These are phyloP conservation scores for Colletotrichum australisinense DNA, from an alignment of 2,329 filamentous ascomycete species.

Conservation along the genomic window DNA sequence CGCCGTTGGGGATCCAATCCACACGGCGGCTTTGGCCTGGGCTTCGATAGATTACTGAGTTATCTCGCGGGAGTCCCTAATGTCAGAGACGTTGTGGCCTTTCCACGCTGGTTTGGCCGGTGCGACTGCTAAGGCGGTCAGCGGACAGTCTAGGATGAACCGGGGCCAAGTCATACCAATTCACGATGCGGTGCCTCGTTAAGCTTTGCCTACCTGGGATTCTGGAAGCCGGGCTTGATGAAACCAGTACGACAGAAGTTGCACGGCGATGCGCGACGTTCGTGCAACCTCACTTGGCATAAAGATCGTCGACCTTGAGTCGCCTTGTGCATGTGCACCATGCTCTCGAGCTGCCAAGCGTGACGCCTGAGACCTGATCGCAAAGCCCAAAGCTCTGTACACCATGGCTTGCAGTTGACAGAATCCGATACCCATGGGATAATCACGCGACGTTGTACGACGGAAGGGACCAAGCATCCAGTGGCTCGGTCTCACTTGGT, in stretches of 20 bases:
- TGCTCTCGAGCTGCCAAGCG: not conserved
- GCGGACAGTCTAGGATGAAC: not conserved
- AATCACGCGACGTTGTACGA: conserved; percentile 25
- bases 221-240: conserved; percentile 38
- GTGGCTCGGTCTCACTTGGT: not conserved
- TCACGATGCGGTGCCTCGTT: conserved; percentile 42
- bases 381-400: conserved; percentile 3
- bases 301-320: not conserved
- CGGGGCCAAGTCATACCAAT: not conserved
- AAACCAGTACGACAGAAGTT: conserved; percentile 7
- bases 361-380: not conserved
- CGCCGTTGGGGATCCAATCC: conserved; percentile 91
- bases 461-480: not conserved
- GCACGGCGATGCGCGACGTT: conserved; percentile 9
- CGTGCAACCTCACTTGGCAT: conserved; percentile 7
- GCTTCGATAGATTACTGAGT: conserved; percentile 87
- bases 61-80: conserved; percentile 86
- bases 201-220: conserved; percentile 53
- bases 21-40: conserved; percentile 90
- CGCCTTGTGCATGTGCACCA: conserved; percentile 17
- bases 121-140: conserved; percentile 64
- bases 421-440: conserved; percentile 6
- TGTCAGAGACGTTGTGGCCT: conserved; percentile 86
- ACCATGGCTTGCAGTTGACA: conserved; percentile 24
- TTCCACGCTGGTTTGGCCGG: conserved; percentile 79